These are phyloP conservation scores for Butyriboletus loyo DNA, from an alignment of 768 basidiomycete genomes.

Conservation along the genomic window DNA sequence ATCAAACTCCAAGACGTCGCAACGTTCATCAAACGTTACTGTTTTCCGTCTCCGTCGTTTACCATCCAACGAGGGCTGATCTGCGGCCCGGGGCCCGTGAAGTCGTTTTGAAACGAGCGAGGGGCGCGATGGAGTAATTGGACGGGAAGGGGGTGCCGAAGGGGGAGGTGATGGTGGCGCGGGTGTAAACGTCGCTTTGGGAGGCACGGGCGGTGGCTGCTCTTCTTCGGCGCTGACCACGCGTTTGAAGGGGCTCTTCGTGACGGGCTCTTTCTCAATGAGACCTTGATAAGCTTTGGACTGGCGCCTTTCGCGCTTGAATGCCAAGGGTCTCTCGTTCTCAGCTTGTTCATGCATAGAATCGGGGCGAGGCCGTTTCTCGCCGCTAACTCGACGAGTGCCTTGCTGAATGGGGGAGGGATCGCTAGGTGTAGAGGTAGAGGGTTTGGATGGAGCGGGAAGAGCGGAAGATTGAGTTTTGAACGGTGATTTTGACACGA, in stretches of 20 bases:
- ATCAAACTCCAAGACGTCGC: constrained; percentile 82
- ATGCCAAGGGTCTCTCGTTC: constrained; percentile 67
- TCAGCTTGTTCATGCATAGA: constrained; percentile 71
- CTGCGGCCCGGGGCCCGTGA: constrained; percentile 69
- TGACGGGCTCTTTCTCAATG: constrained; percentile 72
- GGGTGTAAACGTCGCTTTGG: constrained; percentile 15
- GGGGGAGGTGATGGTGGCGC: constrained; percentile 29
- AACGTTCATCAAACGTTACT: constrained; percentile 75
- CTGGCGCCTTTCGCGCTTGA: constrained; percentile 71
- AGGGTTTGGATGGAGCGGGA: constrained; percentile 30
- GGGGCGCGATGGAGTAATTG: constrained; percentile 45
- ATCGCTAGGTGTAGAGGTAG: constrained; percentile 11
- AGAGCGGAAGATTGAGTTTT: constrained; percentile 61
- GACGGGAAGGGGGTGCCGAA: constrained; percentile 41
- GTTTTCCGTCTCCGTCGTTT: constrained; percentile 65
- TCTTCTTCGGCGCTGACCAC: constrained; percentile 26
- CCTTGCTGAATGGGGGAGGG: constrained; percentile 11
- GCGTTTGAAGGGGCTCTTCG: constrained; percentile 75
- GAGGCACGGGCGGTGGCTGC: constrained; percentile 26
- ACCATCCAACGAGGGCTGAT: constrained; percentile 27
- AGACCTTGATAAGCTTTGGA: constrained; percentile 73
- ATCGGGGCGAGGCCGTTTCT: constrained; percentile 70
- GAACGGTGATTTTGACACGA: constrained; percentile 86
- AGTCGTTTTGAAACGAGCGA: constrained; percentile 70
- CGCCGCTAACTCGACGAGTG: constrained; percentile 61